These are phyloP conservation scores for Penicillium psychrofluorescens DNA, from an alignment of 495 filamentous ascomycete genomes.

Conservation along the genomic window DNA sequence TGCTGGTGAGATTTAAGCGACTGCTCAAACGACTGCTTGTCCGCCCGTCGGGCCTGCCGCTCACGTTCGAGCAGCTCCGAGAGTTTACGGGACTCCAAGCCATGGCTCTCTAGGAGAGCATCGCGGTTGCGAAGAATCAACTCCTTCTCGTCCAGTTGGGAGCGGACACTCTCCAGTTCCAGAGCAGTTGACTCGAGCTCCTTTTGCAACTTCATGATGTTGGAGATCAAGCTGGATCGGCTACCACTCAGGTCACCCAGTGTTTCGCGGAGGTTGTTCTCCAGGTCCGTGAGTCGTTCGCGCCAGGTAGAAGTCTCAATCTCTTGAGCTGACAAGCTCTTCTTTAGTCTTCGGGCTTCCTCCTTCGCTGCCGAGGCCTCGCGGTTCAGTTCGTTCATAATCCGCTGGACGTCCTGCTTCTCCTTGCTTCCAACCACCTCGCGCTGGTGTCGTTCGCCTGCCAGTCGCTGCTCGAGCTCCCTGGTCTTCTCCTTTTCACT, in stretches of 20 bases:
- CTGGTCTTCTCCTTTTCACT: slow-evolving; percentile 74
- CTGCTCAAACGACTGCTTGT: slow-evolving; percentile 79
- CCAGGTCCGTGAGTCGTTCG: slow-evolving; percentile 79
- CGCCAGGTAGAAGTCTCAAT: slow-evolving; percentile 85
- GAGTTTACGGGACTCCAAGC: slow-evolving; percentile 76
- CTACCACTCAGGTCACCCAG: slow-evolving; percentile 81
- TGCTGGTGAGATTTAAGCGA: slow-evolving; percentile 81
- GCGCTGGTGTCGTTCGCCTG: slow-evolving; percentile 74
- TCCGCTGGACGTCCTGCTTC: slow-evolving; percentile 77
- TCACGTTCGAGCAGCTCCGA: slow-evolving; percentile 89
- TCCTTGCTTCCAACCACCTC: slow-evolving; percentile 79
- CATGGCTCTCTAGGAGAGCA: slow-evolving; percentile 78
- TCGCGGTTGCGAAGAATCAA: slow-evolving; percentile 86
- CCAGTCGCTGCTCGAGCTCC: slow-evolving; percentile 71
- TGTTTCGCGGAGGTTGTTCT: slow-evolving; percentile 77
- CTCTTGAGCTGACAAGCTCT: slow-evolving; percentile 74
- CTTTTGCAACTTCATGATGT: slow-evolving; percentile 78
- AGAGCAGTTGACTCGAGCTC: slow-evolving; percentile 76
- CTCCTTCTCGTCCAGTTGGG: slow-evolving; percentile 77
- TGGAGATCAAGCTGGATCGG: slow-evolving; percentile 77
- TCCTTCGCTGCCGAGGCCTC: slow-evolving; percentile 79
- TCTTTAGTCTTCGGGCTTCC: slow-evolving; percentile 71
- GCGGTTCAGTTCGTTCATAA: slow-evolving; percentile 78
- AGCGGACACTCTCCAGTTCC: slow-evolving; percentile 71
- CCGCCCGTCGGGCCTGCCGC: slow-evolving; percentile 71